These are phyloP conservation scores for Drechslerella coelobrocha DNA, from an alignment of 2,329 filamentous ascomycete genomes.

Conservation along the genomic window DNA sequence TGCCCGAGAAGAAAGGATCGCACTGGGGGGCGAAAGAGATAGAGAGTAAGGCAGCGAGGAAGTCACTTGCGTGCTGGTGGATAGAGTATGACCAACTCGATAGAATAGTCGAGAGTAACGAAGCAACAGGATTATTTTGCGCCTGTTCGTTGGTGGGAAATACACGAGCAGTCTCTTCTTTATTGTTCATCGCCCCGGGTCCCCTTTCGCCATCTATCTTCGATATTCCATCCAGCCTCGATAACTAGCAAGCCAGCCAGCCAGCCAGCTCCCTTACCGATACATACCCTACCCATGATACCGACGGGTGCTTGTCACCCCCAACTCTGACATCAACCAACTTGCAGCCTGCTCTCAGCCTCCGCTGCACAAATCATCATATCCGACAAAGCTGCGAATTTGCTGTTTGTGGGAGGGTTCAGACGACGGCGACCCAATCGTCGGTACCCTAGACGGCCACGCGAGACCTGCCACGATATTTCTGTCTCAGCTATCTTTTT, in stretches of 20 bases:
- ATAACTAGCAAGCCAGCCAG: background rate
- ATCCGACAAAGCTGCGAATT: constrained; percentile 12
- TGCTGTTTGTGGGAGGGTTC: constrained; percentile 30
- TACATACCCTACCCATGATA: constrained; percentile 13
- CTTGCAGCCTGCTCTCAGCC: constrained; percentile 11
- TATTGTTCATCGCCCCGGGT: constrained; percentile 8
- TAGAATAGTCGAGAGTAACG: constrained; percentile 43
- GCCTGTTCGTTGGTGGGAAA: constrained; percentile 26
- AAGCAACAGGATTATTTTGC: constrained; percentile 31
- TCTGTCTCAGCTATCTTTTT: constrained; percentile 39
- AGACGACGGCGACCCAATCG: constrained; percentile 29
- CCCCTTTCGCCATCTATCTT: background rate
- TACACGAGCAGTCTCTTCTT: constrained; percentile 17
- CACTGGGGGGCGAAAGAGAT: constrained; percentile 17
- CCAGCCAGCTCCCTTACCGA: background rate
- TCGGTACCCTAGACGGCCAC: constrained; percentile 37
- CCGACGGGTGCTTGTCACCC: constrained; percentile 30
- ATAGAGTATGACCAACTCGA: constrained; percentile 46
- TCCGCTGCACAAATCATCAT: constrained; percentile 6
- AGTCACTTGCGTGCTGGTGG: background rate
- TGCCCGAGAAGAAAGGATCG: constrained; percentile 10
- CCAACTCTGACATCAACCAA: constrained; percentile 26
- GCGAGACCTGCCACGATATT: constrained; percentile 49
- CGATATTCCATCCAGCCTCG: background rate
- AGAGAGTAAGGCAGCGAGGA: constrained; percentile 10